Conservation (phyloP, 352 stramenopile genomes). For the Phytophthora tubulina region DNA sequence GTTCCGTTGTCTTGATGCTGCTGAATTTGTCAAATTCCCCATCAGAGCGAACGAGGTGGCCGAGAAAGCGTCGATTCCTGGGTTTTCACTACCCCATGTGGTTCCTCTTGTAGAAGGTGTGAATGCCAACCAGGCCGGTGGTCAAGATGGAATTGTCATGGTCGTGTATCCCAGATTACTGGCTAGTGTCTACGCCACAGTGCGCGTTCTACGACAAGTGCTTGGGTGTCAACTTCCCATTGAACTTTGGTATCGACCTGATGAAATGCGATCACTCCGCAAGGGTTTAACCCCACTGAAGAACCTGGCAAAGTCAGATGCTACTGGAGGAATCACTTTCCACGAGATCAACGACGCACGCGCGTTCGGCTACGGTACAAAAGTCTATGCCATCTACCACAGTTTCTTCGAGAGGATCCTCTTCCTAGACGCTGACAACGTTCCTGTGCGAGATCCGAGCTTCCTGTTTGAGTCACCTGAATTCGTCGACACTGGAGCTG, state of each 20-base stretch:
- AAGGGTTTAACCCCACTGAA: conserved; percentile 30
- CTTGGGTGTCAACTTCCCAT: conserved; percentile 45
- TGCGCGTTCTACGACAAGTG: conserved; percentile 27
- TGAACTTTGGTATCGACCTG: conserved; percentile 59
- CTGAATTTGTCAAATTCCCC: conserved; percentile 71
- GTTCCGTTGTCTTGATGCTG: conserved; percentile 62
- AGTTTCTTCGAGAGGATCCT: conserved; percentile 53
- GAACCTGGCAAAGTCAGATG: conserved; percentile 5
- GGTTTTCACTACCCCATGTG: conserved; percentile 26
- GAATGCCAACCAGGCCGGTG: conserved; percentile 18
- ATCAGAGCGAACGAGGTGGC: conserved; percentile 44
- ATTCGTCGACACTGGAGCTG: conserved; percentile 49
- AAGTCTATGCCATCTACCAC: conserved; percentile 58
- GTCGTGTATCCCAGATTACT: conserved; percentile 32
- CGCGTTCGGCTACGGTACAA: conserved; percentile 59
- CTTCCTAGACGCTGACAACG: conserved; percentile 69
- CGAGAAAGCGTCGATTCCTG: conserved; percentile 28
- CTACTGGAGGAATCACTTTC: conserved; percentile 38
- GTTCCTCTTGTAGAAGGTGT: conserved; percentile 14
- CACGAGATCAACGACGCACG: conserved; percentile 45
- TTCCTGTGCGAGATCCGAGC: conserved; percentile 56
- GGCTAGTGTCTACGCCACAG: conserved; percentile 27
- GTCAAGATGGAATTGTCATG: conserved; percentile 33
- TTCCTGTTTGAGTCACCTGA: conserved; percentile 55
- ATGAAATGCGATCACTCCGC: conserved; percentile 38